These are phyloP conservation scores for Aspergillus ruber DNA, from an alignment of 2,329 filamentous ascomycete genomes.

Conservation along the genomic window DNA sequence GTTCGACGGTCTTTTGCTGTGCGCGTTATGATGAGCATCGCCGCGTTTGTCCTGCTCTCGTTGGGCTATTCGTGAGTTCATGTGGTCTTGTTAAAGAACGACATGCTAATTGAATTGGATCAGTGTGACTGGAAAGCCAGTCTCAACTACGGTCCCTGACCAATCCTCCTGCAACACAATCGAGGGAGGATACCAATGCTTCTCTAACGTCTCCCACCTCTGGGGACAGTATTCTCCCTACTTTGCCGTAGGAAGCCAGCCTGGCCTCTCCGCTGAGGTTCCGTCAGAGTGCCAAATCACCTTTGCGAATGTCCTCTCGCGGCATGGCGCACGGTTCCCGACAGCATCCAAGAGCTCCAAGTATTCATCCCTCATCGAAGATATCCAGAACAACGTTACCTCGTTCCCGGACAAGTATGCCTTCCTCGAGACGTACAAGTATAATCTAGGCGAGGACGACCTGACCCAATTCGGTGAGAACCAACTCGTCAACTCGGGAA, in stretches of 20 bases:
- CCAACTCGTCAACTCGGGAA: slow-evolving; percentile 68
- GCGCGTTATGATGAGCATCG: no score
- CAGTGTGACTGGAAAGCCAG: neutral
- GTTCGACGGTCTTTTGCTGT: no score
- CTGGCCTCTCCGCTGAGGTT: slow-evolving; percentile 53
- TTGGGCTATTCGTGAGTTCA: no score
- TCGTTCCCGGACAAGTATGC: slow-evolving; percentile 57
- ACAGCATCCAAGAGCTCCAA: slow-evolving; percentile 59
- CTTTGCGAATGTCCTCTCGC: slow-evolving; percentile 73
- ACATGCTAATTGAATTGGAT: neutral
- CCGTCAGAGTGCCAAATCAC: slow-evolving; percentile 67
- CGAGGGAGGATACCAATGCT: slow-evolving; percentile 57
- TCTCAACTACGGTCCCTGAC: neutral
- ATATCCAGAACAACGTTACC: slow-evolving; percentile 55
- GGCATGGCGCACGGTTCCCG: slow-evolving; percentile 79
- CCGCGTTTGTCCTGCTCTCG: no score
- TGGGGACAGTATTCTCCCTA: slow-evolving; percentile 90
- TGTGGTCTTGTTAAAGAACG: no score
- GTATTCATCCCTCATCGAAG: slow-evolving; percentile 60
- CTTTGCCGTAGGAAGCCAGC: slow-evolving; percentile 60
- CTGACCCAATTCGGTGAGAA: slow-evolving; percentile 62
- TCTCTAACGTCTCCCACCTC: slow-evolving; percentile 53
- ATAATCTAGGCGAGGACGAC: slow-evolving; percentile 63
- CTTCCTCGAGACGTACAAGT: slow-evolving; percentile 67
- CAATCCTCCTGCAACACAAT: slow-evolving; percentile 46